Evolutionary conservation across 495 filamentous ascomycete species (phyloP).

Genomic region (Schizothecium vesticola): DNA sequence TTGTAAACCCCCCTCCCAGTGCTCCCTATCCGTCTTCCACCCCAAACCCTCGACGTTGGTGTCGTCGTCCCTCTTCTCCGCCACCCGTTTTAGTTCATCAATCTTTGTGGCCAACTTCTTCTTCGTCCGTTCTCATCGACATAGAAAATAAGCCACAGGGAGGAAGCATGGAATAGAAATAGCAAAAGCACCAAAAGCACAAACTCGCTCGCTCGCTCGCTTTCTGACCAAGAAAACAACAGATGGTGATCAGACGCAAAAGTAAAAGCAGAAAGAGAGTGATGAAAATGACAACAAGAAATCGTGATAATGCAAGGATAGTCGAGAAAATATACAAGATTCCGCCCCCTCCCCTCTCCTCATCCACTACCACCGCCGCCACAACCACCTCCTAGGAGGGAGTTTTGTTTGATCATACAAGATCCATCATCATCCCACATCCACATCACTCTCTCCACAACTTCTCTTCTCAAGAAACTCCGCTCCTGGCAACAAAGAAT

Average conservation of each 20-base stretch:
- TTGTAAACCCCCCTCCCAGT: conserved; percentile 17
- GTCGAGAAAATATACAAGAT: conserved; percentile 8
- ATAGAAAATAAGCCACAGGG: neutral
- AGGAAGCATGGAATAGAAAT: neutral
- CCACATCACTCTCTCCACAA: no score
- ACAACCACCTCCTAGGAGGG: neutral
- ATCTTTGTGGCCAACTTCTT: neutral
- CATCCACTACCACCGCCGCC: neutral
- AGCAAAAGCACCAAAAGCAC: neutral
- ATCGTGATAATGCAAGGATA: conserved; percentile 15
- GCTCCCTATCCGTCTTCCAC: neutral
- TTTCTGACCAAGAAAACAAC: no score
- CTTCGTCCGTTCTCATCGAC: neutral
- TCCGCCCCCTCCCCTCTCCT: neutral
- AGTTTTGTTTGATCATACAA: neutral
- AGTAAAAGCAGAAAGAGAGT: neutral
- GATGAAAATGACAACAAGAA: conserved; percentile 1
- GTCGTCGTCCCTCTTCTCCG: neutral
- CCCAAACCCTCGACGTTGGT: neutral
- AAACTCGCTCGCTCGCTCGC: neutral
- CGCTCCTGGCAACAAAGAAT: neutral
- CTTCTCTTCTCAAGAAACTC: neutral
- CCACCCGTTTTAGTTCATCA: neutral
- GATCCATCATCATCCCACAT: neutral
- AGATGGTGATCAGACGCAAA: neutral